Base-by-base conservation (phyloP, 2,329 filamentous ascomycete species). In the Penicillium sp. region DNA sequence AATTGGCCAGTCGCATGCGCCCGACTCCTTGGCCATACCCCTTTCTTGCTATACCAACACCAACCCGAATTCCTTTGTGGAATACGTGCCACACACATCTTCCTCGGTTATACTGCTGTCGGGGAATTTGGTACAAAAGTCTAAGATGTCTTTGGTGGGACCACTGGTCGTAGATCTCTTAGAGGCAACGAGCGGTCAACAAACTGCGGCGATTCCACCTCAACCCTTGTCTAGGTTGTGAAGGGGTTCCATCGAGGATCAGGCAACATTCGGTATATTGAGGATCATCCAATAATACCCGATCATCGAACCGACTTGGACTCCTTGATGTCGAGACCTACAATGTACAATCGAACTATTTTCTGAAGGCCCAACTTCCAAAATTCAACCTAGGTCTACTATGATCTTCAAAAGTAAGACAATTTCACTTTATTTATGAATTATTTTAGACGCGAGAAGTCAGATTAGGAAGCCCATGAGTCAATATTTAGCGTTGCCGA, bases 11-110 rank as follows among this genome's bases (percentile, higher is more conserved):
- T 34, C 35, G 27, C 50, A 38, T 16, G 27, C 16, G 2, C 44
- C 31, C 3, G 47, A 55, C 27, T 35, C 52, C 41, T 46, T 55
- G 52, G 52, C 52, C 34, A 46, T 15, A 13, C 52, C 52, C 41
- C 52, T 55, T 31, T 55, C 52, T 39, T 51, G 35, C 35, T 51
- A 51, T 35, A 46, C 47, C 47, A 41, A 15, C 27, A 15, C 4
- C 40, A 39, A 47, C 32, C 18, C 52, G 6, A 27, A 46, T 34
- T 46, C 41, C 13, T 23, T 55, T 3, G 47, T 35, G 9, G 40
- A 40, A 18, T 46, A 35, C 6, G 25, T 46, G 4, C 52, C 52
- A 5, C 29, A 55, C 6, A 35, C 45, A 13, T 46, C 47, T 15
- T 50, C 46, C 10, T 54, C 52, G 6, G 52, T 55, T 10, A 46